A percentile compares a stretch with the other conserved stretches of the same genome.
These are phyloP conservation scores for Tolypocladium album DNA, from an alignment of 2,329 filamentous ascomycete species.

Conservation along the genomic window DNA sequence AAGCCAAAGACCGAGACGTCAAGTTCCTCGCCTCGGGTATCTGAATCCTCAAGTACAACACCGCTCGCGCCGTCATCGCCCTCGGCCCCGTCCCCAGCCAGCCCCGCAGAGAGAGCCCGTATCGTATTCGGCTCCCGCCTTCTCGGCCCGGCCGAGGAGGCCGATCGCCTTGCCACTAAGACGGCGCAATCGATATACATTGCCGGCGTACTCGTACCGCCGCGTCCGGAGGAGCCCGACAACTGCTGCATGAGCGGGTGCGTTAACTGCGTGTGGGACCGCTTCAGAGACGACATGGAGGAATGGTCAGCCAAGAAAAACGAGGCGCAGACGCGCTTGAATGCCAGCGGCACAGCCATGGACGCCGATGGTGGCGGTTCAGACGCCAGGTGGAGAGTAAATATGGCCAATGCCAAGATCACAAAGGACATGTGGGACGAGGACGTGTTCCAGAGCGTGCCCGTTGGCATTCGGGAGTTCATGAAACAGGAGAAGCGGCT, in stretches of 20 bases:
- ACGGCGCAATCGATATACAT: slow-evolving; percentile 51
- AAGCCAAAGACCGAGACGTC: slow-evolving; percentile 10
- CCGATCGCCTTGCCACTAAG: slow-evolving; percentile 47
- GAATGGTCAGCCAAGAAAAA: slow-evolving; percentile 62
- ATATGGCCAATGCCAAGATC: slow-evolving; percentile 27
- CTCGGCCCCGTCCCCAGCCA: slow-evolving; percentile 18
- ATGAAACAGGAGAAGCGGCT: slow-evolving; percentile 94
- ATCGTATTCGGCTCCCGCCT: slow-evolving; percentile 77
- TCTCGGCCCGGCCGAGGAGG: slow-evolving; percentile 60
- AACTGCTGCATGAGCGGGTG: slow-evolving; percentile 99
- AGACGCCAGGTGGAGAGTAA: slow-evolving; percentile 50
- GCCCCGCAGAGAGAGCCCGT: slow-evolving; percentile 43
- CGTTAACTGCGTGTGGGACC: slow-evolving; percentile 94
- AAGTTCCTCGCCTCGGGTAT: slow-evolving; percentile 1
- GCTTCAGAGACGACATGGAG: slow-evolving; percentile 84
- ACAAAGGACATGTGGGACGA: slow-evolving; percentile 47
- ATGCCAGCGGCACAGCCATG: slow-evolving; percentile 41
- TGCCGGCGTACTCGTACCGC: slow-evolving; percentile 74
- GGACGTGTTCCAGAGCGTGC: slow-evolving; percentile 68
- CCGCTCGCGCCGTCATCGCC: slow-evolving; percentile 4
- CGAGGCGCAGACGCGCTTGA: slow-evolving; percentile 49
- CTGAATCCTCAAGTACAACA: slow-evolving; percentile 1
- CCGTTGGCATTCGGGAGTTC: slow-evolving; percentile 89
- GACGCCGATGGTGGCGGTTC: slow-evolving; percentile 74
- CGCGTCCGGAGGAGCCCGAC: slow-evolving; percentile 78